phyloP scores from a whole-genome alignment of 2,329 filamentous ascomycete species.

The Diaporthe nobilis region DNA sequence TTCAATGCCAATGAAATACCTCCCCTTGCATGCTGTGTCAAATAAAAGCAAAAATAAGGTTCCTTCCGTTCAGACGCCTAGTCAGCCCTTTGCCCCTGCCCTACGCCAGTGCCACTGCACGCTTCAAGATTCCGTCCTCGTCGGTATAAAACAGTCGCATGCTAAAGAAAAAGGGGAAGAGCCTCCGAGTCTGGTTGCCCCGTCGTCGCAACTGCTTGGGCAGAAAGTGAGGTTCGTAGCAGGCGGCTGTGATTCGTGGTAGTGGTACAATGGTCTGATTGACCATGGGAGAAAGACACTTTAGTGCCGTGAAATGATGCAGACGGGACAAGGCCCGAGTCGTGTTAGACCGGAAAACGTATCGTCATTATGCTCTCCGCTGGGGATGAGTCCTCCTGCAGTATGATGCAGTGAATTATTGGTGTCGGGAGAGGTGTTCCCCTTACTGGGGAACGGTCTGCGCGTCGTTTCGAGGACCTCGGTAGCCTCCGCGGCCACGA shows the following conservation, averaged over 20 bases:
- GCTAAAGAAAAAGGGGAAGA: constrained; percentile 14
- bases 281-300: constrained; percentile 19
- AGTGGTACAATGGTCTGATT: constrained; percentile 33
- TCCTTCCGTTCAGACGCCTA: constrained; percentile 35
- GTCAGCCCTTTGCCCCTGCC: constrained; percentile 23
- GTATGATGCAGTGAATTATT: neutral
- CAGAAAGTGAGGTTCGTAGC: neutral
- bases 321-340: constrained; percentile 7
- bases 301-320: constrained; percentile 34
- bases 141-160: constrained; percentile 28
- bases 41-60: constrained; percentile 22
- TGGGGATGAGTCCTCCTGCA: neutral
- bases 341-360: constrained; percentile 4
- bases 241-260: constrained; percentile 24
- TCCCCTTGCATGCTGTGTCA: constrained; percentile 6
- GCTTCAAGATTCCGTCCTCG: constrained; percentile 11
- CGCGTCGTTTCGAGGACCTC: constrained; percentile 47
- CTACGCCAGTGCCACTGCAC: constrained; percentile 33
- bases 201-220: neutral
- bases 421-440: neutral
- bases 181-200: constrained; percentile 2
- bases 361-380: constrained; percentile 17
- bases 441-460: constrained; percentile 32
- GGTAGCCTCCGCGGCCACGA: constrained; percentile 53
- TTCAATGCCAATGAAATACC: neutral